These are phyloP conservation scores for Nakaseomyces glabratus DNA, from an alignment of 1,139 yeast genomes.

Conservation along the genomic window DNA sequence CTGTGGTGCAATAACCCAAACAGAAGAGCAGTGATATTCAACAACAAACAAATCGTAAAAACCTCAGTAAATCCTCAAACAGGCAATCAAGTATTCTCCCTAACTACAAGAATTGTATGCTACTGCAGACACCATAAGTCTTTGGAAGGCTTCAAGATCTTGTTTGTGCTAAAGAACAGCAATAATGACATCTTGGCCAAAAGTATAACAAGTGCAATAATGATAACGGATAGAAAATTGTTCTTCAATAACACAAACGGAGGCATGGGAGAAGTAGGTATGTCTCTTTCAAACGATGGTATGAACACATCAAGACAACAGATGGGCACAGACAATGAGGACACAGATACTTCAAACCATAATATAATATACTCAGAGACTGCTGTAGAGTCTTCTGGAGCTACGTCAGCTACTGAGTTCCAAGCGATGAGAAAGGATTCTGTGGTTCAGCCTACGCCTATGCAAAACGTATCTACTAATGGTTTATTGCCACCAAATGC, in stretches of 20 bases:
- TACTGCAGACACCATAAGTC: conserved; percentile 94
- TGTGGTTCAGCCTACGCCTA: background rate
- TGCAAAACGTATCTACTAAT: background rate
- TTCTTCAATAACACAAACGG: conserved; percentile 30
- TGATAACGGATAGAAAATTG: conserved; percentile 84
- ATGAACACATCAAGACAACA: conserved; percentile 3
- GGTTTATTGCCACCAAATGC: background rate
- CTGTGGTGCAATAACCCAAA: conserved; percentile 70
- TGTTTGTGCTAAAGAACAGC: conserved; percentile 59
- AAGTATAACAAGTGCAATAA: conserved; percentile 60
- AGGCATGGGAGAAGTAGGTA: conserved; percentile 6
- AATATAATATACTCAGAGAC: conserved; percentile 6
- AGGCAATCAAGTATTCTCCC: conserved; percentile 44
- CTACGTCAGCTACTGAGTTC: conserved; percentile 3
- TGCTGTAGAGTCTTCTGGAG: conserved; percentile 5
- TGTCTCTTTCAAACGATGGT: too few species aligned
- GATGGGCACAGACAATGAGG: conserved; percentile 5
- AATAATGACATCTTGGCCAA: conserved; percentile 60
- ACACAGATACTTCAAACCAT: conserved; percentile 4
- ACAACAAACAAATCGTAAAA: conserved; percentile 77
- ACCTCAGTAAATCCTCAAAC: conserved; percentile 49
- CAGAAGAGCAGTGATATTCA: conserved; percentile 79
- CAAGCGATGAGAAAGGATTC: background rate
- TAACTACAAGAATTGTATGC: conserved; percentile 84
- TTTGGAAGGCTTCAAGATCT: conserved; percentile 62